These are phyloP conservation scores for Blastocystis sp. DNA, from an alignment of 352 stramenopile genomes.

Conservation along the genomic window DNA sequence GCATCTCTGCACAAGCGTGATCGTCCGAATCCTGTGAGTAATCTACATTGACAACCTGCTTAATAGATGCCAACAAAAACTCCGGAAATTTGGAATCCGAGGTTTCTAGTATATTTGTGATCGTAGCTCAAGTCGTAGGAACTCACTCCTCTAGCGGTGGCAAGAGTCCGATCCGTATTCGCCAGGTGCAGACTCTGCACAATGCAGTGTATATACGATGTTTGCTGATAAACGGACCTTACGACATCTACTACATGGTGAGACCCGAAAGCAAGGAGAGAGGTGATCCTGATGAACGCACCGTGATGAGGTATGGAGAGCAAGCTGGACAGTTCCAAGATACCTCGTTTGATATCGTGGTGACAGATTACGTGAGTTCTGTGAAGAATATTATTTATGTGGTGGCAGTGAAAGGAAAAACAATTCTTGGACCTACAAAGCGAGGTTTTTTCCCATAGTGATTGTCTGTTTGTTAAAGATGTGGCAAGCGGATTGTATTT, in stretches of 20 bases:
- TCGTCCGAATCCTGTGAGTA: background rate
- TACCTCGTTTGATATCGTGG: constrained; percentile 52
- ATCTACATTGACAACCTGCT: background rate
- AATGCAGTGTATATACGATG: constrained; percentile 28
- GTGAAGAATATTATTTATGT: constrained; percentile 39
- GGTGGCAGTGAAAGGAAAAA: constrained; percentile 9
- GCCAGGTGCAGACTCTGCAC: constrained; percentile 13
- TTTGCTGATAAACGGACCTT: background rate
- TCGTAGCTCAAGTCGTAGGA: background rate
- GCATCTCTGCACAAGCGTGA: background rate
- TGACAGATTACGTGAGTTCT: constrained; percentile 53
- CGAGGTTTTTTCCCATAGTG: constrained; percentile 21
- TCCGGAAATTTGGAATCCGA: background rate
- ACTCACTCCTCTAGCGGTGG: background rate
- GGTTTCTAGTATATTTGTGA: background rate
- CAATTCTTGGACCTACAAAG: background rate
- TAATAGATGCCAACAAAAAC: background rate
- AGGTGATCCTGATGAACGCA: background rate
- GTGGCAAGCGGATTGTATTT: background rate
- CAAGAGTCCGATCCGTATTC: constrained; percentile 17
- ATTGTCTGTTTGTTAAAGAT: background rate
- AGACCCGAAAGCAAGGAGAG: background rate
- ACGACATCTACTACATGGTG: constrained; percentile 52
- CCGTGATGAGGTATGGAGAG: constrained; percentile 25
- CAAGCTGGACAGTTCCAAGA: constrained; percentile 35